Evolutionary conservation across 2,329 filamentous ascomycete species (phyloP), one percentile per base, ranked within the genome.

Genomic region (Elsinoe ampelina): DNA sequence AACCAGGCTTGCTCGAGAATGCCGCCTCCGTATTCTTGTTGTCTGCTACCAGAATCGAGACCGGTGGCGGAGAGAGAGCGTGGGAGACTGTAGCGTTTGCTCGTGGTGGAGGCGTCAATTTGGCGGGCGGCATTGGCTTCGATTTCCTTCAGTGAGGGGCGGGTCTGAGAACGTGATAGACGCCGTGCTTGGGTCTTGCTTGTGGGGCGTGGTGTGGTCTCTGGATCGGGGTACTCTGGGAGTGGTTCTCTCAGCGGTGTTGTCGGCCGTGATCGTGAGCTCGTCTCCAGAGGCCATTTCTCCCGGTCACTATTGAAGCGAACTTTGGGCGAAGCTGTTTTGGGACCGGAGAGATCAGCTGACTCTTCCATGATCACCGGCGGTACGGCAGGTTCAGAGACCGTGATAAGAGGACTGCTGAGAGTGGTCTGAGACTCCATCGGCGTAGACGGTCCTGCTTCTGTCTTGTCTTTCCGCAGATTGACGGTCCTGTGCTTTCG

Each of bases 401-500:
- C 75, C 10, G 78, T 75, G 20, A 83, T 73, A 13, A 81, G 84
- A 20, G 74, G 74, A 12, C 70, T 65, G 43, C 76, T 76, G 13
- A 71, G 74, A 22, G 62, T 62, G 17, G 70, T 58, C 11, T 67
- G 70, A 30, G 52, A 10, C n/a, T 56, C 54, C 11, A 32, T 15
- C 12, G 41, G 5, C 15, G 58, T 57, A 22, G 63, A 80, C 8
- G 26, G 15, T 13, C 15, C 48, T 39, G 26, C 32, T 20, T 52
- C 32, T 26, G 48, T 52, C 34, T 52, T 32, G 60, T 80, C 76
- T 60, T 79, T 82, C n/a, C 89, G 80, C 12, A 95, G 75, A 65
- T 95, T 89, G 59, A 95, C 87, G 12, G 95, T 84, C 17, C 89
- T 79, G 58, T 82, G 89, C 79, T 92, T 95, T 76, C 88, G 87